phyloP scores from a whole-genome alignment of 257 asterid genomes.

The Salvia miltiorrhiza region DNA sequence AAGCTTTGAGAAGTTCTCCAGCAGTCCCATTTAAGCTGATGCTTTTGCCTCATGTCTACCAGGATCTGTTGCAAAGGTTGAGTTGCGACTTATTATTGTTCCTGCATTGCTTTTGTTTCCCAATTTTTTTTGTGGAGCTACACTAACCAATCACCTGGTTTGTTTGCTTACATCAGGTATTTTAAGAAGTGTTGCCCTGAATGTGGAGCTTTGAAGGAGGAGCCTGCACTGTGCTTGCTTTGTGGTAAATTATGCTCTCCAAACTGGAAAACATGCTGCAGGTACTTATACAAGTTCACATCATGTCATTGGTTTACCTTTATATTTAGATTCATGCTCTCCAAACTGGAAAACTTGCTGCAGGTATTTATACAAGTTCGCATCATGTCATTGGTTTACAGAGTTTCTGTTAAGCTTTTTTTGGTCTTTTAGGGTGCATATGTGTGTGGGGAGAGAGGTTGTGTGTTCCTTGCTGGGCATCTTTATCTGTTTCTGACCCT shows the following conservation, averaged over 20 bases:
- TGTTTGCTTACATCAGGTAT: slow-evolving; percentile 48
- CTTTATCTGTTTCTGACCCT: slow-evolving; percentile 18
- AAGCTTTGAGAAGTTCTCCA: slow-evolving; percentile 55
- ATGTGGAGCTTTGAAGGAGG: slow-evolving; percentile 66
- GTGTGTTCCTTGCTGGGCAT: not conserved
- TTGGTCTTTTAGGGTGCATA: not conserved
- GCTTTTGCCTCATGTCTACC: slow-evolving; percentile 77
- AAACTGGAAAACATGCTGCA: slow-evolving; percentile 87
- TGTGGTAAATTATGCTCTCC: slow-evolving; percentile 97
- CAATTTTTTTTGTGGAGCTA: not conserved
- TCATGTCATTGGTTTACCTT: not conserved
- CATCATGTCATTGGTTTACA: too few species aligned
- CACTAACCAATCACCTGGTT: slow-evolving; percentile 6
- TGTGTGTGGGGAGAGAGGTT: not conserved
- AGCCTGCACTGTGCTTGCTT: slow-evolving; percentile 85
- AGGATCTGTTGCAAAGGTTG: slow-evolving; percentile 94
- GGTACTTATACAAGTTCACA: slow-evolving; percentile 33
- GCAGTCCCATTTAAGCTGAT: slow-evolving; percentile 83
- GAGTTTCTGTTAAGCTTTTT: not conserved
- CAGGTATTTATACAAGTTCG: slow-evolving; percentile 51
- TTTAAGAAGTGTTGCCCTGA: slow-evolving; percentile 75
- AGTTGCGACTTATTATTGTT: not conserved
- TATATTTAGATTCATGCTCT: slow-evolving; percentile 45
- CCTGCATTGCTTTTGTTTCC: not conserved
- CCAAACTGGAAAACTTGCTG: slow-evolving; percentile 86